Percentiles rank a stretch among this genome's conserved stretches.
Conservation (phyloP, 805 yeast species). For the Spathaspora passalidarum region DNA sequence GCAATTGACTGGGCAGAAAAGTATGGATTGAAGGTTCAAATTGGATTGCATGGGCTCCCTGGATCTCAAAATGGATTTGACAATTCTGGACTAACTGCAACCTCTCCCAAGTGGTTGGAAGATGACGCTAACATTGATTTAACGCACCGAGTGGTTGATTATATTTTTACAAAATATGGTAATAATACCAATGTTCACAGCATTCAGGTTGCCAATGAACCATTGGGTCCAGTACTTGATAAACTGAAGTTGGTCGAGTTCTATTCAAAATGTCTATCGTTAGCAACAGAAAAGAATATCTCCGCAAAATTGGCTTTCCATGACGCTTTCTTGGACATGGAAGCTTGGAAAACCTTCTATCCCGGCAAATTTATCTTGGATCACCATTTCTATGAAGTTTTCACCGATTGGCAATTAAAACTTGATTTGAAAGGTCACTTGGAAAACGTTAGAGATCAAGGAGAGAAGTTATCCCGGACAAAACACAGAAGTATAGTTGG, state of each 20-base stretch:
- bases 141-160: slow-evolving; percentile 12
- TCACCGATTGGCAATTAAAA: slow-evolving; percentile 14
- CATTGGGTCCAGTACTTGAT: slow-evolving; percentile 22
- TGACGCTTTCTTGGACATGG: slow-evolving; percentile 17
- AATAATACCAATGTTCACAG: slow-evolving; percentile 15
- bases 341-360: slow-evolving; percentile 16
- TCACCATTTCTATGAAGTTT: slow-evolving; percentile 27
- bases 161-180: slow-evolving; percentile 16
- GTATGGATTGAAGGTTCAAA: slow-evolving; percentile 62
- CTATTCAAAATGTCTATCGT: slow-evolving; percentile 16
- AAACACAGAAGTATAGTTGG: slow-evolving; percentile 55
- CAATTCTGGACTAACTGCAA: slow-evolving; percentile 64
- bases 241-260: slow-evolving; percentile 19
- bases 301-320: slow-evolving; percentile 11
- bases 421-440: slow-evolving; percentile 13
- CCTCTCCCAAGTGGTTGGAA: slow-evolving; percentile 14
- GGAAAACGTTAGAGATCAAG: slow-evolving; percentile 9
- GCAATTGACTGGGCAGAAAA: slow-evolving; percentile 69
- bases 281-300: slow-evolving; percentile 8
- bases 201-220: slow-evolving; percentile 29
- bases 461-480: slow-evolving; percentile 30
- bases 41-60: slow-evolving; percentile 80
- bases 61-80: slow-evolving; percentile 90
- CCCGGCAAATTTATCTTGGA: slow-evolving; percentile 15
- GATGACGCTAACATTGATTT: slow-evolving; percentile 8